Evolutionary conservation across 2,329 filamentous ascomycete genomes (phyloP).

Genomic region (Dichotomopilus funicola): DNA sequence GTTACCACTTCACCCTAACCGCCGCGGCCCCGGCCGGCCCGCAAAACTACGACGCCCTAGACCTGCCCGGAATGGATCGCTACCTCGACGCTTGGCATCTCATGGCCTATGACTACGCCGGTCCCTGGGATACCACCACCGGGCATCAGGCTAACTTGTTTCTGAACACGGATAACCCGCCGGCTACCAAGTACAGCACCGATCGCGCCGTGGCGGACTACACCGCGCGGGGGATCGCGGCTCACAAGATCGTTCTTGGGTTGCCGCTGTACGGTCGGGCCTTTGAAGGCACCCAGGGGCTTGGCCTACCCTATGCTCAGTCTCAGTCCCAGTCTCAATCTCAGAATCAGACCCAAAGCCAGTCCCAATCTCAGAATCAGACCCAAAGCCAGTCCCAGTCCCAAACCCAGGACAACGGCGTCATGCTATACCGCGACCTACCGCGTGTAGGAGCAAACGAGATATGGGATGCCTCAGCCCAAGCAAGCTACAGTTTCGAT

Average conservation of each 20-base stretch:
- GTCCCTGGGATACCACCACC: slow-evolving; percentile 54
- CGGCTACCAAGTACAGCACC: slow-evolving; percentile 62
- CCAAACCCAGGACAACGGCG: slow-evolving; percentile 43
- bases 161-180: slow-evolving; percentile 42
- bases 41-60: slow-evolving; percentile 38
- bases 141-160: slow-evolving; percentile 67
- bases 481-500: slow-evolving; percentile 70
- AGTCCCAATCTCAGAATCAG: slow-evolving; percentile 51
- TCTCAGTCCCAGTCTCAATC: slow-evolving; percentile 48
- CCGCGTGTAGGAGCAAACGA: slow-evolving; percentile 54
- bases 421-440: slow-evolving; percentile 69
- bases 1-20: slow-evolving; percentile 30
- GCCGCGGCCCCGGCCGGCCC: slow-evolving; percentile 36
- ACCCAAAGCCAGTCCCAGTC: not conserved
- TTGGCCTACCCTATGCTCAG: slow-evolving; percentile 57
- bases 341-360: slow-evolving; percentile 41
- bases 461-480: slow-evolving; percentile 47
- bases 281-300: slow-evolving; percentile 61
- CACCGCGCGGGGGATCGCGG: slow-evolving; percentile 48
- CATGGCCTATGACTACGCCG: slow-evolving; percentile 66
- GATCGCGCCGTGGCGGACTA: slow-evolving; percentile 60
- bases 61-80: slow-evolving; percentile 40
- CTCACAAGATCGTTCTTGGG: slow-evolving; percentile 65
- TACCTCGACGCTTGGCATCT: slow-evolving; percentile 50
- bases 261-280: slow-evolving; percentile 76